Conservation (phyloP, 257 asterid genomes). For the Schizonepeta tenuifolia region DNA sequence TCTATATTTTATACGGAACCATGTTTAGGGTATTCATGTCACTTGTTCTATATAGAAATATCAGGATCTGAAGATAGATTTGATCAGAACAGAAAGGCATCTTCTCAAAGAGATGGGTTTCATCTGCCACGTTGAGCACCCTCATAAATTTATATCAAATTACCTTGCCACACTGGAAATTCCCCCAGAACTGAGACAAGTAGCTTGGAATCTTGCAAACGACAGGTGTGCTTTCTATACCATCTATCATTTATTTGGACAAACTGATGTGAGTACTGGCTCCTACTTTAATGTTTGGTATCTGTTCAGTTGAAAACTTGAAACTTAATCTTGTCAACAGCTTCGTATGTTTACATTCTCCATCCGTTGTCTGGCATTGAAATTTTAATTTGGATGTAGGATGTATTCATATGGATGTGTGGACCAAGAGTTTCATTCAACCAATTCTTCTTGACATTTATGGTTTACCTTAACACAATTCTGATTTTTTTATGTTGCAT, state of each 20-base stretch:
- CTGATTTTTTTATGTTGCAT: conserved; percentile 25
- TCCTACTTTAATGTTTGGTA: background rate
- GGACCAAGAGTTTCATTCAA: conserved; percentile 20
- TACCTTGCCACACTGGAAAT: conserved; percentile 81
- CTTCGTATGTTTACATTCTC: conserved; percentile 24
- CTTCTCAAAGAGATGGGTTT: conserved; percentile 96
- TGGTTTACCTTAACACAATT: background rate
- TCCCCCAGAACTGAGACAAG: conserved; percentile 81
- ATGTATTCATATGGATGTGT: conserved; percentile 9
- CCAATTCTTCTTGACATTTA: conserved; percentile 19
- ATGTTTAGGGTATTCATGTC: conserved; percentile 4
- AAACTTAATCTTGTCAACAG: background rate
- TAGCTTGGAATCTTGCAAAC: conserved; percentile 99
- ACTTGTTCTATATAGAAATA: conserved; percentile 58
- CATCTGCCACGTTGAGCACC: conserved; percentile 99
- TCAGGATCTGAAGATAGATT: conserved; percentile 74
- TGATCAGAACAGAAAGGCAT: conserved; percentile 86
- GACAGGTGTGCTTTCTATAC: conserved; percentile 61
- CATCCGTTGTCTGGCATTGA: conserved; percentile 13
- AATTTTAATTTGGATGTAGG: conserved; percentile 11
- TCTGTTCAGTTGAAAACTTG: background rate
- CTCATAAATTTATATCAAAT: conserved; percentile 94
- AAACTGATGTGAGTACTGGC: background rate
- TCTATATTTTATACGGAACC: background rate
- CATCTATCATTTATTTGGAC: background rate